These are phyloP conservation scores for Penicillium turbatum DNA, from an alignment of 495 filamentous ascomycete species.

Conservation along the genomic window DNA sequence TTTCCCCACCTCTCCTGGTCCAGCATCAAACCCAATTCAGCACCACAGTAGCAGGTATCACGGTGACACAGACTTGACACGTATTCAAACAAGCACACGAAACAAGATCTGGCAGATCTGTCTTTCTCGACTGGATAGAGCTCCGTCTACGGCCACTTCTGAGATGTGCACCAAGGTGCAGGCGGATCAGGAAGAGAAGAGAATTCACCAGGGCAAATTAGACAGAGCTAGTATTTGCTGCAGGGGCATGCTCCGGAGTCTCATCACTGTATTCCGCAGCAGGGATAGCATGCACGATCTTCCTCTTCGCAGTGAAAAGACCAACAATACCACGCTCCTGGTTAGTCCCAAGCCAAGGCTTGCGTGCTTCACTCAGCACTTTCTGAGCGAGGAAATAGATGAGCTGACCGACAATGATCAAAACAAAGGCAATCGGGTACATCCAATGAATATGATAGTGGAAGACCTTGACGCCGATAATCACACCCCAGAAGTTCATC, in stretches of 20 bases:
- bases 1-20: not conserved
- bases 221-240: conserved; percentile 14
- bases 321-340: conserved; percentile 80
- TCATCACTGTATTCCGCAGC: conserved; percentile 7
- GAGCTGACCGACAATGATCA: conserved; percentile 78
- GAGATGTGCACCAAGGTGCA: not conserved
- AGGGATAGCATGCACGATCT: conserved; percentile 47
- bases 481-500: conserved; percentile 93
- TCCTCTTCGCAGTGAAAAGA: conserved; percentile 81
- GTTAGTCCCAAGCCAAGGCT: conserved; percentile 87
- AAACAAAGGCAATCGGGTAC: conserved; percentile 92
- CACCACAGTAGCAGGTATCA: not conserved
- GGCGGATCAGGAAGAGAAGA: not conserved
- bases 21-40: not conserved
- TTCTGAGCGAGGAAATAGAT: conserved; percentile 78
- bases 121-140: not conserved
- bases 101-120: not conserved
- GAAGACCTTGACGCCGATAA: conserved; percentile 85
- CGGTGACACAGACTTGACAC: not conserved
- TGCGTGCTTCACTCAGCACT: conserved; percentile 77
- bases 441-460: conserved; percentile 75
- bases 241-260: conserved; percentile 2
- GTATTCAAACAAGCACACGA: no score
- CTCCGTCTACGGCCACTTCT: not conserved
- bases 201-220: not conserved